Evolutionary conservation across 1,284 basidiomycete species (phyloP), one percentile per base, ranked within the genome.

Genomic region (Spongispora temasekensis): DNA sequence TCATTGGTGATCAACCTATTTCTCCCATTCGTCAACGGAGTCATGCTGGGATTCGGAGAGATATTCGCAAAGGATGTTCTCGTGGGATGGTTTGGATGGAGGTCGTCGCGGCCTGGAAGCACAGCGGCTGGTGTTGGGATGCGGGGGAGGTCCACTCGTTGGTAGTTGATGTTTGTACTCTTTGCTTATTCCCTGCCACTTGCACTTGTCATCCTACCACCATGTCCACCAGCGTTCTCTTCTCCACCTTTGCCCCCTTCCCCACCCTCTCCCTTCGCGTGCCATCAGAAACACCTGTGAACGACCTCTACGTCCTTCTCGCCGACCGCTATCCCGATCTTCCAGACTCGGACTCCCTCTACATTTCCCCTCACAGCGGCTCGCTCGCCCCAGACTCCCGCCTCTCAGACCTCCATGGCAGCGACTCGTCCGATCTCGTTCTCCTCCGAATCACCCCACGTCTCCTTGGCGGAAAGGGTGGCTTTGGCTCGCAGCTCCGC

Each of bases 21-120:
- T 2, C 81, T 98, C 46, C 97, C 97, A 0, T 99, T 99, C 74
- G 85, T 98, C 53, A 98, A 98, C 71, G 97, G 97, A 30, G 92
- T 98, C 68, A 97, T 98, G 94, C 87, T 98, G 53, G 97, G 97
- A 12, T 96, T 98, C 71, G 97, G 97, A 27, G 97, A 99, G 78
- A 95, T 99, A 60, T 96, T 98, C 71, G 97, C 96, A 21, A 89
- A 95, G 74, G 90, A 95, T 63, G 83, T 94, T 17, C 78, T 97
- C 21, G 82, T 89, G 55, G 81, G 83, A 19, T 93, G 90, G 81
- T 71, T 83, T 57, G 81, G 82, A 44, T 83, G 80, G 81, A 77
- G 71, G 62, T 55, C 67, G 9, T 55, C 66, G 10, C 72, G 72
- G 21, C 63, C 62, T 12, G 67, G 70, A 55, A 46, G 64, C 23